A percentile compares a stretch with the other conserved stretches of the same genome.
Evolutionary conservation across 345 rosid genomes (phyloP).

Genomic region (Camelina sativa): DNA sequence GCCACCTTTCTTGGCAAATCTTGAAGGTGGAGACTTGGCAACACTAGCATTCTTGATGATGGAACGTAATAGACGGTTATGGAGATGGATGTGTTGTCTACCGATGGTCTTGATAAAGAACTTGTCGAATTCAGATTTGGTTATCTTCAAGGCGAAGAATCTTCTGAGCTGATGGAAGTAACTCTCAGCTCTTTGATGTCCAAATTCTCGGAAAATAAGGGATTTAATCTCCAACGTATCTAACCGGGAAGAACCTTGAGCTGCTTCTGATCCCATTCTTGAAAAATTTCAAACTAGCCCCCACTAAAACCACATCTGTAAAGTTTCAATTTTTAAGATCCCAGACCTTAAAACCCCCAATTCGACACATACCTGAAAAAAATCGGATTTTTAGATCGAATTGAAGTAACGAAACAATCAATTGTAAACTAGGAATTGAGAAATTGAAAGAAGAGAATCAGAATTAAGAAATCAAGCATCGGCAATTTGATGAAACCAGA

Average conservation of each 20-base stretch:
- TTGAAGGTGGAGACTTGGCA: conserved; percentile 60
- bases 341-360: neutral
- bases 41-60: conserved; percentile 71
- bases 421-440: neutral
- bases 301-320: neutral
- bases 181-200: conserved; percentile 71
- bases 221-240: conserved; percentile 39
- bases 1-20: conserved; percentile 43
- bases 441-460: neutral
- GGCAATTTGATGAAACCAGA: neutral
- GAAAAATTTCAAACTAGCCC: neutral
- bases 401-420: neutral
- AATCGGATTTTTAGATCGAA: neutral
- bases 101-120: conserved; percentile 65
- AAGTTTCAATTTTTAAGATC: conserved; percentile 1
- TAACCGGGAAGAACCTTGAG: neutral
- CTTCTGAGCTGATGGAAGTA: conserved; percentile 77
- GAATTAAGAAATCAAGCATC: neutral
- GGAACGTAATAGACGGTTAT: conserved; percentile 68
- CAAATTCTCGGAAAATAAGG: conserved; percentile 51
- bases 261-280: conserved; percentile 38
- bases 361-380: conserved; percentile 19
- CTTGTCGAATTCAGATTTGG: conserved; percentile 75
- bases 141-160: conserved; percentile 56
- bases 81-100: conserved; percentile 69